phyloP scores from a whole-genome alignment of 768 basidiomycete species.

The Auricularia heimuer region DNA sequence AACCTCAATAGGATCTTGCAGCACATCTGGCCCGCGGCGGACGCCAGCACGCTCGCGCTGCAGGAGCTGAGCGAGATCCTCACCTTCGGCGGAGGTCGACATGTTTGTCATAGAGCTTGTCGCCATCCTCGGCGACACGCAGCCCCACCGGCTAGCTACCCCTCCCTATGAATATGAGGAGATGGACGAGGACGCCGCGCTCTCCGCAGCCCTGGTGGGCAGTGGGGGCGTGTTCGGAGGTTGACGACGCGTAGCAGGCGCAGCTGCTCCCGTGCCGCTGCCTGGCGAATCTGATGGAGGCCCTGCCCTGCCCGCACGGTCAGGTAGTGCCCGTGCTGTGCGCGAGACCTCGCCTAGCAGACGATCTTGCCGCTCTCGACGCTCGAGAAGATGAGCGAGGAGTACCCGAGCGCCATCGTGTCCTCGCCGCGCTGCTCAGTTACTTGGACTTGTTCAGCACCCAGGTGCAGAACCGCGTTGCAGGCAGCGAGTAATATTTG shows the following conservation, averaged over 20 bases:
- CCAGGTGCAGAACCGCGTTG: slow-evolving; percentile 88
- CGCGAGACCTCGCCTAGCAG: slow-evolving; percentile 94
- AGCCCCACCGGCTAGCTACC: background rate
- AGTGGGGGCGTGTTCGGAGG: slow-evolving; percentile 52
- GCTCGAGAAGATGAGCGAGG: slow-evolving; percentile 95
- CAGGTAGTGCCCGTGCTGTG: slow-evolving; percentile 97
- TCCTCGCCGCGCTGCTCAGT: slow-evolving; percentile 80
- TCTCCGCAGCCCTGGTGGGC: slow-evolving; percentile 80
- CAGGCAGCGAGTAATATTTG: slow-evolving; percentile 97
- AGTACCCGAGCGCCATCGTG: slow-evolving; percentile 91
- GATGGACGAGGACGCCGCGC: slow-evolving; percentile 66
- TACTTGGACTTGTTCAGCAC: slow-evolving; percentile 99
- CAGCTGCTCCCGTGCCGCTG: slow-evolving; percentile 95
- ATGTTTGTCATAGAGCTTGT: slow-evolving; percentile 87
- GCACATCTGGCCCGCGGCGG: slow-evolving; percentile 66
- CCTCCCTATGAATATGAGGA: slow-evolving; percentile 22
- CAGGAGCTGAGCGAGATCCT: slow-evolving; percentile 93
- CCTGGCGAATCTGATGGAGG: slow-evolving; percentile 96
- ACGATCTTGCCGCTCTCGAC: slow-evolving; percentile 98
- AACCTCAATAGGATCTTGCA: too few species aligned
- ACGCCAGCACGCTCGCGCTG: slow-evolving; percentile 76
- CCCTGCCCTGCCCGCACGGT: slow-evolving; percentile 92
- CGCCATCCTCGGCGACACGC: slow-evolving; percentile 58
- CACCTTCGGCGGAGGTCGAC: slow-evolving; percentile 89
- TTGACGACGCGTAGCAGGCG: slow-evolving; percentile 47